Conservation (phyloP, 441 rosid genomes). For the Gossypium schwendimanii region DNA sequence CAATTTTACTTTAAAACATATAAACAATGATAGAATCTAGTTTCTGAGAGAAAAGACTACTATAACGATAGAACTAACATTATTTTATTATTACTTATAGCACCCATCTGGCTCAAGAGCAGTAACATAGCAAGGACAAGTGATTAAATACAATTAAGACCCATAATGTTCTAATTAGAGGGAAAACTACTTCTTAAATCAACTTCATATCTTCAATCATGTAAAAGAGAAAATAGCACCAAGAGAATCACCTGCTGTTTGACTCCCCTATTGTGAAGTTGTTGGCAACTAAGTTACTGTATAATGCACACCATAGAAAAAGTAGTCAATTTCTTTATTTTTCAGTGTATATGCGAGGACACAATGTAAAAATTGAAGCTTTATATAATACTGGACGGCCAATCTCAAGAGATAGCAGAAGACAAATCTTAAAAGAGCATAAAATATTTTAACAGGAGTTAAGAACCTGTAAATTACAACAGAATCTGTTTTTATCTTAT, state of each 20-base stretch:
- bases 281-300: slow-evolving; percentile 68
- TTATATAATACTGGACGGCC: background rate
- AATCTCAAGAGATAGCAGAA: slow-evolving; percentile 4
- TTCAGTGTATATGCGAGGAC: background rate
- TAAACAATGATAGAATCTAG: background rate
- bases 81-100: background rate
- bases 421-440: background rate
- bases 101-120: background rate
- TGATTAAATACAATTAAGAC: background rate
- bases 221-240: slow-evolving; percentile 4
- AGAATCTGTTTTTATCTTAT: background rate
- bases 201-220: background rate
- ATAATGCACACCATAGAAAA: slow-evolving; percentile 11
- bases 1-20: background rate
- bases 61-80: background rate
- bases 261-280: slow-evolving; percentile 41
- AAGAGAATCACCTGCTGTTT: slow-evolving; percentile 41
- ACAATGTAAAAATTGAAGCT: background rate
- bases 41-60: background rate
- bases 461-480: background rate
- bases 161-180: background rate
- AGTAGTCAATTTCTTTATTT: slow-evolving; percentile 8
- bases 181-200: background rate
- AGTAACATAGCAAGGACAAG: background rate
- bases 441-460: background rate